Evolutionary conservation across 148 eudicot species (phyloP).

Genomic region (Pouteria glomerata): DNA sequence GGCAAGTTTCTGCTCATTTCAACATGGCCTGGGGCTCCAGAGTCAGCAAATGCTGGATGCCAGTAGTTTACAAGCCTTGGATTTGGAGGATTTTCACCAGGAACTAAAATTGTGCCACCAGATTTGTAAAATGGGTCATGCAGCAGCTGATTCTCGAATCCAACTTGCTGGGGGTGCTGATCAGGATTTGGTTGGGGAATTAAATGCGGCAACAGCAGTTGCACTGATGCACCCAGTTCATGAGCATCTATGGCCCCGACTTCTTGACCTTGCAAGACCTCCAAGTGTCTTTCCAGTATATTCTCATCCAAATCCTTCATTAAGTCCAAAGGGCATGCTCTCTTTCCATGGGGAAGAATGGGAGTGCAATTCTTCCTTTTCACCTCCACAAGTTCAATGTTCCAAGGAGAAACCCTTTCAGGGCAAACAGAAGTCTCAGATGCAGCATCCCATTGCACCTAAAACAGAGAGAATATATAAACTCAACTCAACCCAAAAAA

Average conservation of each 20-base stretch:
- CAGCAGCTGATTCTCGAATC: not conserved
- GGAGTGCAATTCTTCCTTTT: not conserved
- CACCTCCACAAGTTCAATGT: constrained; percentile 8
- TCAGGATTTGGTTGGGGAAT: constrained; percentile 10
- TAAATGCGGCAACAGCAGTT: not conserved
- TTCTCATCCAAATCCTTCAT: not conserved
- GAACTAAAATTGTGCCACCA: not conserved
- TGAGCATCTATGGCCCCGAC: not conserved
- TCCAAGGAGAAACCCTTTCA: constrained; percentile 21
- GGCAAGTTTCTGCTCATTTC: constrained; percentile 1
- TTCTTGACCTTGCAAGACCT: constrained; percentile 21
- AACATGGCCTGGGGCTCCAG: not conserved
- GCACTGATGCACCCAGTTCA: not conserved
- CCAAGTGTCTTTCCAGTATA: not conserved
- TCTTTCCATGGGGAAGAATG: constrained; percentile 6
- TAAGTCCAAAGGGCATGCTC: constrained; percentile 8
- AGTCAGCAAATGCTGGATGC: not conserved
- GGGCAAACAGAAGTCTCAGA: not conserved
- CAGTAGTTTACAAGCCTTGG: not conserved
- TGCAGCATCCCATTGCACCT: constrained; percentile 19
- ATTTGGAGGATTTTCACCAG: not conserved
- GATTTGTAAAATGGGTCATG: not conserved
- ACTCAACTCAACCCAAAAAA: no score
- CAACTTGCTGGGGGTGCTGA: not conserved
- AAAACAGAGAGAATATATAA: not conserved